phyloP scores from a whole-genome alignment of 2,329 filamentous ascomycete genomes.

The Orbilia brochopaga region DNA sequence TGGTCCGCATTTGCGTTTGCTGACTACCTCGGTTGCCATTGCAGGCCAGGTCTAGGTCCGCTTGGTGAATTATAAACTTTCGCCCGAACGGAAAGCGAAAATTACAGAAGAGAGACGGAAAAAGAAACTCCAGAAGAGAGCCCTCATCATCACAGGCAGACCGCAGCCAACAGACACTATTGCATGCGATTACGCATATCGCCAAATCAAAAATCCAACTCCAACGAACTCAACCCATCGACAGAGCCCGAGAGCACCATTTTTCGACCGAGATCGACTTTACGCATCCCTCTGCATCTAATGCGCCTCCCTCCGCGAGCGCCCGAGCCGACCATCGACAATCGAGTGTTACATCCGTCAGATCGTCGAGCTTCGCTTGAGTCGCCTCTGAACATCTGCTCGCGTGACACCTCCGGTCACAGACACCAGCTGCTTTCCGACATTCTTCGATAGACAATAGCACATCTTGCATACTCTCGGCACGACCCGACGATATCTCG shows the following conservation, averaged over 20 bases:
- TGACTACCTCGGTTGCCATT: conserved; percentile 49
- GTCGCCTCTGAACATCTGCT: conserved; percentile 49
- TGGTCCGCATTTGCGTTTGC: conserved; percentile 11
- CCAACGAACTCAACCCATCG: conserved; percentile 20
- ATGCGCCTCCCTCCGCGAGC: conserved; percentile 47
- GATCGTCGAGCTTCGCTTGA: conserved; percentile 48
- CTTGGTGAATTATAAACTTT: conserved; percentile 43
- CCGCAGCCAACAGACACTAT: conserved; percentile 25
- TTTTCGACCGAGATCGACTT: conserved; percentile 25
- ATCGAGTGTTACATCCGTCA: conserved; percentile 48
- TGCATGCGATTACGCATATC: conserved; percentile 47
- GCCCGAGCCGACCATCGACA: conserved; percentile 46
- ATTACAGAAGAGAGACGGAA: conserved; percentile 14
- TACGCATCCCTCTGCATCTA: conserved; percentile 33
- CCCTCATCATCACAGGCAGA: conserved; percentile 29
- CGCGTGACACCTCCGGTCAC: conserved; percentile 48
- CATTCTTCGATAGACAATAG: conserved; percentile 35
- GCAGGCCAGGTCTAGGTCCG: conserved; percentile 40
- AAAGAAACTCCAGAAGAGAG: conserved; percentile 11
- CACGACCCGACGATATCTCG: conserved; percentile 29
- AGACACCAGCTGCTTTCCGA: conserved; percentile 34
- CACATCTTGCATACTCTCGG: conserved; percentile 20
- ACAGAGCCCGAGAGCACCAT: background rate
- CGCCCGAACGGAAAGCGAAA: conserved; percentile 47
- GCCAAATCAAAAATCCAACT: conserved; percentile 45